These are phyloP conservation scores for Cicer bijugum DNA, from an alignment of 306 rosid species.

Conservation along the genomic window DNA sequence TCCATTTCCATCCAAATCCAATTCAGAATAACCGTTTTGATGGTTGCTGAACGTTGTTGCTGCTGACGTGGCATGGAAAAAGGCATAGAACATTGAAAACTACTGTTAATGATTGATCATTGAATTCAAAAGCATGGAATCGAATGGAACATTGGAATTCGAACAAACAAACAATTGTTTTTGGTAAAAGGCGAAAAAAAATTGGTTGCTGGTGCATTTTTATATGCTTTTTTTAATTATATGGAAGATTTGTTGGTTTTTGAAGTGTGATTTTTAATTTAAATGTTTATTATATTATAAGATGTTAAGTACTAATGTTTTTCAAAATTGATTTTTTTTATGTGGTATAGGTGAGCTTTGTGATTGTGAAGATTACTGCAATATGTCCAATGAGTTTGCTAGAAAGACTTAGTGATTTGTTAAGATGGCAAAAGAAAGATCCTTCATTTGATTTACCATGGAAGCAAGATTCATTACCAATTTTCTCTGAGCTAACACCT, in stretches of 20 bases:
- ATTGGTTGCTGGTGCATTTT: constrained; percentile 45
- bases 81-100: neutral
- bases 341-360: constrained; percentile 64
- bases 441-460: constrained; percentile 75
- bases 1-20: neutral
- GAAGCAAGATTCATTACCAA: constrained; percentile 72
- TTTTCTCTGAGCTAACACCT: constrained; percentile 70
- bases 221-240: constrained; percentile 3
- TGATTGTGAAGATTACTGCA: constrained; percentile 78
- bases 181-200: constrained; percentile 6
- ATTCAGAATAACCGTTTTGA: constrained; percentile 8
- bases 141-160: neutral
- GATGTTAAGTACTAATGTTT: constrained; percentile 34
- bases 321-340: constrained; percentile 12
- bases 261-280: constrained; percentile 14
- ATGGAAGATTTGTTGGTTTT: neutral
- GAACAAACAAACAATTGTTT: neutral
- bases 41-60: neutral
- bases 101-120: too few relatives aligned
- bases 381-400: constrained; percentile 79
- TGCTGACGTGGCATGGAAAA: neutral
- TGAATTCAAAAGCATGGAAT: neutral
- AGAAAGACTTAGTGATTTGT: constrained; percentile 68
- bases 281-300: neutral
- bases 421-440: constrained; percentile 83